A percentile compares a stretch with the other conserved stretches of the same genome.
These are phyloP conservation scores for Plasmopara muralis DNA, from an alignment of 352 stramenopile species.

Conservation along the genomic window DNA sequence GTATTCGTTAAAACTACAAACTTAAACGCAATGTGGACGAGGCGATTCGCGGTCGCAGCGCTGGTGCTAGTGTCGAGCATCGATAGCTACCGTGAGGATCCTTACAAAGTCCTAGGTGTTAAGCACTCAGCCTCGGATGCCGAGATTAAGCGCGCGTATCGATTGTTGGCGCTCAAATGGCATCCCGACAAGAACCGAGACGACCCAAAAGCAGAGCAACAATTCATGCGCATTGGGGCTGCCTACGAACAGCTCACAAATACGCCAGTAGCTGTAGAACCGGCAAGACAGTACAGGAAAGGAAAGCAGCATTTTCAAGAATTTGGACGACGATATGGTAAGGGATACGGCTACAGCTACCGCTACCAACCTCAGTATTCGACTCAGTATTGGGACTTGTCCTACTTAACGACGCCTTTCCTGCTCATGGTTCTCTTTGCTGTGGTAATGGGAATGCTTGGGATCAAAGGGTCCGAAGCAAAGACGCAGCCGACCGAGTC, in stretches of 20 bases:
- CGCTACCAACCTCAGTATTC: slow-evolving; percentile 9
- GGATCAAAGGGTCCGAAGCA: background rate
- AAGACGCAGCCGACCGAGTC: slow-evolving; percentile 3
- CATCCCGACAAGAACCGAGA: slow-evolving; percentile 86
- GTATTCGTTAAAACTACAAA: background rate
- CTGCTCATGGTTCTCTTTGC: slow-evolving; percentile 37
- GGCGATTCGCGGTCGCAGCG: background rate
- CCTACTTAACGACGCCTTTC: slow-evolving; percentile 42
- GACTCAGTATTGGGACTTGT: slow-evolving; percentile 22
- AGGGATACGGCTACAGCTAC: slow-evolving; percentile 19
- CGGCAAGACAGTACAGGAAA: slow-evolving; percentile 20
- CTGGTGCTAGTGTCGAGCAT: slow-evolving; percentile 18
- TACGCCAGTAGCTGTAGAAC: slow-evolving; percentile 5
- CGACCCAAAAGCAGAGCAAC: slow-evolving; percentile 53
- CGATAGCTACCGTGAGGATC: slow-evolving; percentile 41
- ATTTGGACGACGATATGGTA: slow-evolving; percentile 2
- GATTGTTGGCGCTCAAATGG: slow-evolving; percentile 81
- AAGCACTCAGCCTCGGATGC: slow-evolving; percentile 49
- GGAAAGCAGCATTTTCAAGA: slow-evolving; percentile 38
- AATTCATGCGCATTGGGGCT: slow-evolving; percentile 70
- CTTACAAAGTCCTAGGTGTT: slow-evolving; percentile 66
- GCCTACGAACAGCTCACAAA: slow-evolving; percentile 63
- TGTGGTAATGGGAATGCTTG: slow-evolving; percentile 39
- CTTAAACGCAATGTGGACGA: background rate
- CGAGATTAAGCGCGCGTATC: slow-evolving; percentile 84